Evolutionary conservation across 352 stramenopile genomes (phyloP), one percentile per base, ranked within the genome.

Genomic region (Phytophthora macrochlamydospora): DNA sequence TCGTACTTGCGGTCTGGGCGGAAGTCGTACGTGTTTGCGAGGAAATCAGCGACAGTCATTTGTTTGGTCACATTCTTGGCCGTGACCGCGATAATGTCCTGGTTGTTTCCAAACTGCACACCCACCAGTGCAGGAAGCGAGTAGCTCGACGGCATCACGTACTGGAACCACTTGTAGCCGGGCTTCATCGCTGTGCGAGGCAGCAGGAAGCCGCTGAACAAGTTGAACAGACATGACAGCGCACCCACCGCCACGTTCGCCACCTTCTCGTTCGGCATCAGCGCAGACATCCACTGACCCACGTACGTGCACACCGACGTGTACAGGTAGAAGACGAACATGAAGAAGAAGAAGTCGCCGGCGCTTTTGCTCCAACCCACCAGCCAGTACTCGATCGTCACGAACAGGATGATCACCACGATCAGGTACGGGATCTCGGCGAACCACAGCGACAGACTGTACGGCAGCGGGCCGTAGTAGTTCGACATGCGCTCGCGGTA

Each of bases 221-320:
- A 44, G 67, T 91, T 92, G 50, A 90, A 86, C 37, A 90, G 43
- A 51, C 75, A 88, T 35, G 84, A 92, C 1, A 92, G 28, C 0
- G 84, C 84, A 35, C 84, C 81, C 29, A 92, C 80, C 3, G 84
- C 84, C 4, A 92, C 84, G 54, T 90, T 92, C 18, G 81, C 84
- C 54, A 92, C 84, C 77, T 92, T 92, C 51, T 79, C 67, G 61
- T 90, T 92, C 6, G 83, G 83, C 69, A 73, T 89, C 56, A 92
- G 59, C 24, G 73, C 83, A 18, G 81, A 78, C 84, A 92, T 92
- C 79, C 81, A 92, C 62, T 92, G 84, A 1, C 84, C 83, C 8
- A 88, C 58, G 50, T 87, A 90, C 50, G 81, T 90, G 46, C 81
- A 90, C 0, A 64, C 69, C 14, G 81, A 87, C 4, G 81, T 88